Evolutionary conservation across 352 stramenopile species (phyloP).

Genomic region (Phytopythium chamaehyphon): DNA sequence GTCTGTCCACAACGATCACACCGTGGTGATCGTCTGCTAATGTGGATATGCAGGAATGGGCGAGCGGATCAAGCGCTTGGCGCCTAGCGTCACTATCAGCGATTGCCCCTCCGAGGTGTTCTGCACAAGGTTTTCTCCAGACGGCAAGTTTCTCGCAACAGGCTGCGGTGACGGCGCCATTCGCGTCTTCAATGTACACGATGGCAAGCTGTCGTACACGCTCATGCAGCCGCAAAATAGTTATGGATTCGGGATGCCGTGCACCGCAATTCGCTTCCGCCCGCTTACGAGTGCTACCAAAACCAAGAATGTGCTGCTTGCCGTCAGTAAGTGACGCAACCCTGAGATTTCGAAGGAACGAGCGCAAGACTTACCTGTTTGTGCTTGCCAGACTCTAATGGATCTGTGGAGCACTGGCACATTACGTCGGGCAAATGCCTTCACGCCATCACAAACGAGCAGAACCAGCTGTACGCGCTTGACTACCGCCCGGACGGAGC

Average conservation of each 20-base stretch:
- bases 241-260: conserved; percentile 76
- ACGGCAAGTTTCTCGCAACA: conserved; percentile 78
- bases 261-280: conserved; percentile 81
- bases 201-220: conserved; percentile 78
- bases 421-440: conserved; percentile 91
- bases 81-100: conserved; percentile 80
- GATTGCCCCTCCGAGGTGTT: conserved; percentile 88
- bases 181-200: conserved; percentile 77
- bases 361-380: background rate
- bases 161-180: conserved; percentile 86
- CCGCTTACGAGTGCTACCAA: conserved; percentile 76
- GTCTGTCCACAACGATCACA: background rate
- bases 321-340: conserved; percentile 55
- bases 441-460: conserved; percentile 82
- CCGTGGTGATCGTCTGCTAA: background rate
- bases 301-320: conserved; percentile 91
- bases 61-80: conserved; percentile 56
- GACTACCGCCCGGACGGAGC: conserved; percentile 84
- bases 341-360: background rate
- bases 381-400: conserved; percentile 63
- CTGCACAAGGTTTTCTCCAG: conserved; percentile 81
- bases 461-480: conserved; percentile 89
- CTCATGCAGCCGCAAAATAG: conserved; percentile 69
- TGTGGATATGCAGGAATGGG: conserved; percentile 6
- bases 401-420: conserved; percentile 91